phyloP scores from a whole-genome alignment of 2,329 filamentous ascomycete genomes.

The Dendrostoma leiphaemia region DNA sequence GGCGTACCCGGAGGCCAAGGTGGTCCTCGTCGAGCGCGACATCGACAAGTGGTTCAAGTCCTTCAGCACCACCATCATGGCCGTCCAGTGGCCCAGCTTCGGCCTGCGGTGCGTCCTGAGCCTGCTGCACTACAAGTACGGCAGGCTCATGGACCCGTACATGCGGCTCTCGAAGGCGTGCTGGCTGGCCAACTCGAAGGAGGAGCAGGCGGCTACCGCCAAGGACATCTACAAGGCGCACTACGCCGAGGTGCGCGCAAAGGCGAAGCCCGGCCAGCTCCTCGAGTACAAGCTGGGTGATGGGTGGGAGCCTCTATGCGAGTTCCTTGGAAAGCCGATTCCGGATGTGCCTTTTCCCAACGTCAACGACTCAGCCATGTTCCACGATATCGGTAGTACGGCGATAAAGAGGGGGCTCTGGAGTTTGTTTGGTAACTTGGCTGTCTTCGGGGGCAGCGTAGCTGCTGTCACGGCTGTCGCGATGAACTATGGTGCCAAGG shows the following conservation, averaged over 20 bases:
- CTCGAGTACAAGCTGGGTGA: conserved; percentile 16
- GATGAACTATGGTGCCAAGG: conserved; percentile 11
- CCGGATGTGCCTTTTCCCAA: conserved; percentile 15
- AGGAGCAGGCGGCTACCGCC: conserved; percentile 12
- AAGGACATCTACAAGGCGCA: conserved; percentile 15
- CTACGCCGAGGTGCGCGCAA: conserved; percentile 11
- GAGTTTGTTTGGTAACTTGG: conserved; percentile 2
- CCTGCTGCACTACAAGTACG: conserved; percentile 10
- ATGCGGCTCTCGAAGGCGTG: conserved; percentile 3
- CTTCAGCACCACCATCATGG: conserved; percentile 19
- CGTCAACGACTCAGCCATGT: conserved; percentile 14
- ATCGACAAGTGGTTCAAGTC: conserved; percentile 30
- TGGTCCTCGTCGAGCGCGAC: conserved; percentile 36
- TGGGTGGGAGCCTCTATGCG: conserved; percentile 17
- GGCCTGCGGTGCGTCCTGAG: conserved; percentile 9
- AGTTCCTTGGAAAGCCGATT: conserved; percentile 14
- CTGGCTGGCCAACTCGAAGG: conserved; percentile 2
- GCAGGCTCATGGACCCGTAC: conserved; percentile 13
- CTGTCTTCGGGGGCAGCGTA: conserved; percentile 6
- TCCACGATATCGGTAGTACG: conserved; percentile 4
- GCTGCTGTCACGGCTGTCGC: conserved; percentile 10
- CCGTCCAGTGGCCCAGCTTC: conserved; percentile 8
- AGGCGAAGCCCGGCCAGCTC: conserved; percentile 3
- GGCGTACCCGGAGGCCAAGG: conserved; percentile 42
- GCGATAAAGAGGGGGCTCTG: conserved; percentile 5